Evolutionary conservation across 192 early-diverging fungal genomes (phyloP).

Genomic region (Coemansia sp.): DNA sequence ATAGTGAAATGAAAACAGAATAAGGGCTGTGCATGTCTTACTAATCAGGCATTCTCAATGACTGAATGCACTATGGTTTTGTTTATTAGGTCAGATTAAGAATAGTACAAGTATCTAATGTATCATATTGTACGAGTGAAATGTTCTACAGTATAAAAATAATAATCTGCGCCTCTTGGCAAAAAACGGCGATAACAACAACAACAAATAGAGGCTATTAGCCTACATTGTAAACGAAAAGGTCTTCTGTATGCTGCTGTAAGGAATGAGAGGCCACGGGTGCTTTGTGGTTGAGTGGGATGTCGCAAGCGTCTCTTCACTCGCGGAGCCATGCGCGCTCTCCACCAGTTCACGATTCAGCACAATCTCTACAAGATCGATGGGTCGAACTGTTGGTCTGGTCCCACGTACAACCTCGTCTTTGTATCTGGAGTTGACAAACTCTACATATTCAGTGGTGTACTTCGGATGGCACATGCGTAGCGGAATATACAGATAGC

Average conservation of each 20-base stretch:
- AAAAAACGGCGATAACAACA: too few relatives aligned
- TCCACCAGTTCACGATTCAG: constrained; percentile 11
- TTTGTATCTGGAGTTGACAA: constrained; percentile 18
- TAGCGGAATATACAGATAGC: constrained; percentile 43
- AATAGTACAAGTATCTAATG: too few relatives aligned
- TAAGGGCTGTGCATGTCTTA: background rate
- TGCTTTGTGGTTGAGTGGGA: constrained; percentile 2
- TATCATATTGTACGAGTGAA: too few relatives aligned
- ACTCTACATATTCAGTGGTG: constrained; percentile 27
- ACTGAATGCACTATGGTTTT: background rate
- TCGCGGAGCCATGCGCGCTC: background rate
- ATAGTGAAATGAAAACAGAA: too few relatives aligned
- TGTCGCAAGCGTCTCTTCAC: background rate
- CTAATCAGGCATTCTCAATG: background rate
- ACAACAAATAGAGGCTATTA: too few relatives aligned
- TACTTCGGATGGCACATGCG: constrained; percentile 41
- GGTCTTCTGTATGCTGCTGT: constrained; percentile 27
- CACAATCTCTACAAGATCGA: constrained; percentile 41
- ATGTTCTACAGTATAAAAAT: too few relatives aligned
- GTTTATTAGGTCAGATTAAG: background rate
- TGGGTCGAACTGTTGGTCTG: background rate
- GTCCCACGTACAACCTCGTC: background rate
- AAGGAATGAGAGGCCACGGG: constrained; percentile 36
- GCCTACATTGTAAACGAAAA: constrained; percentile 41
- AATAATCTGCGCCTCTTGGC: too few relatives aligned